Percentiles rank a stretch among this genome's conserved stretches.
Evolutionary conservation across 2,329 filamentous ascomycete genomes (phyloP).

Genomic region (Aphanocladium album): DNA sequence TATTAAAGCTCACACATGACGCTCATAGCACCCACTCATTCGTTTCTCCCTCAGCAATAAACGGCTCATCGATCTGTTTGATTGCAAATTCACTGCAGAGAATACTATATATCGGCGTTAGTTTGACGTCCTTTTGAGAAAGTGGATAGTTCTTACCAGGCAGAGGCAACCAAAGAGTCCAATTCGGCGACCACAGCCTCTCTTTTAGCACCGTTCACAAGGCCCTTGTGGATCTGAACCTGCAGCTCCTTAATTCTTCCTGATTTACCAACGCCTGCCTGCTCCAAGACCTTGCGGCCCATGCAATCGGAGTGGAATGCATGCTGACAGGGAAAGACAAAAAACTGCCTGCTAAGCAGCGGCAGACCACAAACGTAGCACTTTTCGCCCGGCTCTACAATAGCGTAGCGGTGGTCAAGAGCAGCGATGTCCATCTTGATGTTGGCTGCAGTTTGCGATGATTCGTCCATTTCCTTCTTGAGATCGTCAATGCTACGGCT

Average conservation of each 20-base stretch:
- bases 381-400: conserved; percentile 92
- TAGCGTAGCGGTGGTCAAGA: conserved; percentile 84
- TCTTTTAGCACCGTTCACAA: conserved; percentile 64
- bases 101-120: conserved; percentile 53
- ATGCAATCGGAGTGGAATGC: conserved; percentile 96
- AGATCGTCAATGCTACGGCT: conserved; percentile 82
- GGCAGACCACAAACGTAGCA: conserved; percentile 87
- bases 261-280: conserved; percentile 68
- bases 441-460: conserved; percentile 78
- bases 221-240: conserved; percentile 71
- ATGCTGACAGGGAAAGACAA: conserved; percentile 97
- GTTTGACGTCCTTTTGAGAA: neutral
- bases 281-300: conserved; percentile 77
- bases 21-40: conserved; percentile 72
- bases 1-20: neutral
- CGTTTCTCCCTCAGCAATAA: conserved; percentile 68
- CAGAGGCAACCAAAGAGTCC: conserved; percentile 83
- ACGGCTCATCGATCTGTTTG: conserved; percentile 89
- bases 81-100: conserved; percentile 94
- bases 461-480: conserved; percentile 94
- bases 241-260: conserved; percentile 83
- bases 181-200: conserved; percentile 83
- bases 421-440: conserved; percentile 86
- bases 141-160: conserved; percentile 58
- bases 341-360: conserved; percentile 85